Evolutionary conservation across 345 rosid species (phyloP), one percentile per base, ranked within the genome.

Genomic region (Aegle marmelos): DNA sequence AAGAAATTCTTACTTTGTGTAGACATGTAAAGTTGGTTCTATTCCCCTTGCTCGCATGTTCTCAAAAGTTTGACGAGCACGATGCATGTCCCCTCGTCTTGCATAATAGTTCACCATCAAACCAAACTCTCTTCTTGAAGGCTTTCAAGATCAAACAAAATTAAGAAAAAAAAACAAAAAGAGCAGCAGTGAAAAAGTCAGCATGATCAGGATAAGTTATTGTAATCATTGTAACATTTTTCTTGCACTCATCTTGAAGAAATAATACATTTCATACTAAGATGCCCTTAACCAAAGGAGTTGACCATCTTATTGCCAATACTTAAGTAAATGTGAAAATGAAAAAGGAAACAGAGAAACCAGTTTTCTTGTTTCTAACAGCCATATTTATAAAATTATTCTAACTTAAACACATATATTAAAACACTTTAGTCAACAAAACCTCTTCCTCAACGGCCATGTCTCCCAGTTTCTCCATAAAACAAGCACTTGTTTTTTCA

Each of bases 31-130:
- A n/a, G 87, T 88, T 76, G 99, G 99, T 70, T 87, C 90, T 83
- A 96, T 96, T 58, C 97, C 99, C 83, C 97, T 87, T 4, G 97
- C 90, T 8, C 95, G 84, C 99, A 96, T 96, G 79, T 89, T 88
- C 87, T 94, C 98, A 81, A 96, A 96, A 78, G 97, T 90, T 69
- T 86, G 95, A 58, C 99, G 94, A 2, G 99, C 99, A 19, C 94
- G 94, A 80, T 96, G 97, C 92, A 94, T 83, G 76, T 96, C 99
- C 30, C 99, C 99, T 83, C 98, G 88, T 84, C 95, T 86, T 60
- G 93, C 99, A 90, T 96, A 96, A 83, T 79, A 96, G 72, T 91
- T 91, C 79, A 94, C 94, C 99, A 96, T 91, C 83, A 94, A 88
- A 66, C 98, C 93, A 83, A 88, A 96, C 85, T 94, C 99, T 82